Evolutionary conservation across 805 yeast species (phyloP).

Genomic region (Candida orba): DNA sequence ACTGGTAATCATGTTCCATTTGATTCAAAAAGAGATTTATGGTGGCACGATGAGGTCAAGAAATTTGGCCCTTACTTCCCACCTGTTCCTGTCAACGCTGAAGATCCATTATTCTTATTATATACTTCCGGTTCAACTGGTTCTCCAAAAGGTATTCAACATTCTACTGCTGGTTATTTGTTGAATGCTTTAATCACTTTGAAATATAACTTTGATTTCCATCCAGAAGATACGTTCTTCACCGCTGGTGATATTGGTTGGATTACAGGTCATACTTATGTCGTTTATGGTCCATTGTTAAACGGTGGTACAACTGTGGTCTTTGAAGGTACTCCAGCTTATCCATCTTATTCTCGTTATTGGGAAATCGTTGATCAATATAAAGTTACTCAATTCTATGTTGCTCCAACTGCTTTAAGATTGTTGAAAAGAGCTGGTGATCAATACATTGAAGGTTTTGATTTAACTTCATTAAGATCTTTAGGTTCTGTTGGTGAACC

Average conservation of each 20-base stretch:
- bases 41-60: slow-evolving; percentile 67
- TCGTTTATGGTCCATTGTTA: slow-evolving; percentile 71
- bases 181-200: slow-evolving; percentile 69
- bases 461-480: slow-evolving; percentile 56
- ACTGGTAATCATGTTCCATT: slow-evolving; percentile 51
- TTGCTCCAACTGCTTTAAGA: slow-evolving; percentile 80
- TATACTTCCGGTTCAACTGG: slow-evolving; percentile 89
- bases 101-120: slow-evolving; percentile 73
- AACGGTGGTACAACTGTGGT: slow-evolving; percentile 75
- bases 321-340: slow-evolving; percentile 84
- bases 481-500: slow-evolving; percentile 86
- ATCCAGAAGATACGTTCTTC: slow-evolving; percentile 65
- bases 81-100: slow-evolving; percentile 71
- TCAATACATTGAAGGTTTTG: slow-evolving; percentile 50
- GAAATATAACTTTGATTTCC: slow-evolving; percentile 70
- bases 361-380: slow-evolving; percentile 72
- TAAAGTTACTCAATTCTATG: slow-evolving; percentile 72
- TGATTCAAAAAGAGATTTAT: slow-evolving; percentile 56
- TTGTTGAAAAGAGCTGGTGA: slow-evolving; percentile 71
- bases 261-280: slow-evolving; percentile 87
- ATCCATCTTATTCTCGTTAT: slow-evolving; percentile 72
- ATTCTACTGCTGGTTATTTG: slow-evolving; percentile 73
- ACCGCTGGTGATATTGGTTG: slow-evolving; percentile 91
- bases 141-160: slow-evolving; percentile 82
- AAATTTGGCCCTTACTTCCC: slow-evolving; percentile 65